phyloP scores from a whole-genome alignment of 192 early-diverging fungal species.

The Backusella liffmaniae region DNA sequence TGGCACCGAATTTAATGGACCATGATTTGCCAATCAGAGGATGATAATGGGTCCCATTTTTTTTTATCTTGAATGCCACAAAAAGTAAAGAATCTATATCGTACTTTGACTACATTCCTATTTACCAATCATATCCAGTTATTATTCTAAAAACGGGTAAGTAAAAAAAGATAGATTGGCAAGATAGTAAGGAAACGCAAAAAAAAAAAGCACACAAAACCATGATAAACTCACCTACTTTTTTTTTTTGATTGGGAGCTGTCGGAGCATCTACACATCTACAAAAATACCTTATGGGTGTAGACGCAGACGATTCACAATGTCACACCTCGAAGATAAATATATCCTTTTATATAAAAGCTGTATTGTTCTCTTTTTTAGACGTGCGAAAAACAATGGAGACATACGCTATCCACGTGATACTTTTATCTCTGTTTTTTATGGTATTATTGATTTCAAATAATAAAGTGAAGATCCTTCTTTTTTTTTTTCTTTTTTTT shows the following conservation, averaged over 20 bases:
- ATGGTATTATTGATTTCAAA: neutral
- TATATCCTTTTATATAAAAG: conserved; percentile 1
- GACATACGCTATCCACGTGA: neutral
- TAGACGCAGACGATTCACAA: too few relatives aligned
- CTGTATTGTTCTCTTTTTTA: neutral
- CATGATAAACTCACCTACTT: neutral
- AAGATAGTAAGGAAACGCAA: too few relatives aligned
- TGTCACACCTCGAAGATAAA: neutral
- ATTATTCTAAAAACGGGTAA: too few relatives aligned
- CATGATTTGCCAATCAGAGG: too few relatives aligned
- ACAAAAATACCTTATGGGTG: neutral
- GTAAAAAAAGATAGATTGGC: too few relatives aligned
- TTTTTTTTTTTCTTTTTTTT: neutral
- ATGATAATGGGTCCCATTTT: too few relatives aligned
- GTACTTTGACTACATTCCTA: too few relatives aligned
- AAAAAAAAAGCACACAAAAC: too few relatives aligned
- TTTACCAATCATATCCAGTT: too few relatives aligned
- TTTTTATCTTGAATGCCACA: too few relatives aligned
- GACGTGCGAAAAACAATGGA: neutral
- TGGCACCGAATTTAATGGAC: too few relatives aligned
- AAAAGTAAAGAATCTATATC: too few relatives aligned
- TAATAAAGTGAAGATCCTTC: neutral
- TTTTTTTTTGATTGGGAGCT: neutral
- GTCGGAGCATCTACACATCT: neutral
- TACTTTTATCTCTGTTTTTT: neutral